A percentile compares a stretch with the other conserved stretches of the same genome.
These are phyloP conservation scores for Dictyostelium brefeldianum DNA, from an alignment of 78 protist species.

Conservation along the genomic window DNA sequence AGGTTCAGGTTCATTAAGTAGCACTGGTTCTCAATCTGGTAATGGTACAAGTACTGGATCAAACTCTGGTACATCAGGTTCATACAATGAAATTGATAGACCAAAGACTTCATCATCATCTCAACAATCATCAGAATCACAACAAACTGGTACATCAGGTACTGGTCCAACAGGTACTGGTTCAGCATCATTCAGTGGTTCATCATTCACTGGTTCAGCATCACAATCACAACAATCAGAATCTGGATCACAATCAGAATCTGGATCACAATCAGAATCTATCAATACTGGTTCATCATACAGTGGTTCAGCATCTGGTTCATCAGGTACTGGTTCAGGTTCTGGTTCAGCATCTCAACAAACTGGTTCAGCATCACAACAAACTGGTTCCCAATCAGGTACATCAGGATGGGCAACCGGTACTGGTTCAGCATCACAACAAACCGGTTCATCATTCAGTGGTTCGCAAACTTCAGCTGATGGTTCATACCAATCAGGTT, in stretches of 20 bases:
- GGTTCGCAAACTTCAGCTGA: background rate
- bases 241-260: background rate
- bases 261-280: background rate
- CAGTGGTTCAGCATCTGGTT: background rate
- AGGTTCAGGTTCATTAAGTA: slow-evolving; percentile 1
- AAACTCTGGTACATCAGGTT: too few species aligned
- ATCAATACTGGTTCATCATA: background rate
- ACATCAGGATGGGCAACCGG: background rate
- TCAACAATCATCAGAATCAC: too few species aligned
- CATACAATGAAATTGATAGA: too few species aligned
- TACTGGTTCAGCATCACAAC: background rate
- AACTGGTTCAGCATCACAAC: background rate
- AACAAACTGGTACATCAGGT: too few species aligned
- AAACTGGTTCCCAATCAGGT: background rate
- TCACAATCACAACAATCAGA: background rate
- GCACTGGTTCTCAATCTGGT: too few species aligned
- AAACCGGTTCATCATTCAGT: slow-evolving; percentile 87
- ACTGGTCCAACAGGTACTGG: background rate
- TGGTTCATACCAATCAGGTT: too few species aligned
- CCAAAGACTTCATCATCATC: too few species aligned
- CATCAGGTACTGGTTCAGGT: background rate
- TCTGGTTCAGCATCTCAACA: background rate
- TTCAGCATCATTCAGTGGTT: background rate
- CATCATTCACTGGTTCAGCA: background rate
- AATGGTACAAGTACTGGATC: too few species aligned